These are phyloP conservation scores for Phlebopus sp. DNA, from an alignment of 1,284 basidiomycete species.

Conservation along the genomic window DNA sequence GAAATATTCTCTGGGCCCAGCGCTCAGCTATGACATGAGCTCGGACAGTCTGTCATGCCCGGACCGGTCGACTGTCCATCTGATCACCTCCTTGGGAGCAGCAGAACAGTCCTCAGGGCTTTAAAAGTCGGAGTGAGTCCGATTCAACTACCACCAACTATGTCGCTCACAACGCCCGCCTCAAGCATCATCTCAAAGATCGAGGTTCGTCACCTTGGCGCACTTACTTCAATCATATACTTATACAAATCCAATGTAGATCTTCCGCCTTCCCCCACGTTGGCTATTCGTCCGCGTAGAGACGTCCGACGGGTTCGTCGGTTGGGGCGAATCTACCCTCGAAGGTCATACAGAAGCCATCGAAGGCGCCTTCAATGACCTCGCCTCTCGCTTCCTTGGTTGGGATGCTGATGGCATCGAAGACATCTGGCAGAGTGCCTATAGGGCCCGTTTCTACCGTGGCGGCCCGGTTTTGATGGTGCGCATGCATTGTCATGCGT, in stretches of 20 bases:
- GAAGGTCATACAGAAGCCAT: slow-evolving; percentile 77
- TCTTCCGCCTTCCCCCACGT: slow-evolving; percentile 69
- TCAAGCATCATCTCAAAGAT: slow-evolving; percentile 21
- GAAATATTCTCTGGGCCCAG: too few species aligned
- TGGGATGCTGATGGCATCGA: slow-evolving; percentile 70
- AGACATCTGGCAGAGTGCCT: slow-evolving; percentile 68
- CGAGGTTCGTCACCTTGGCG: slow-evolving; percentile 11
- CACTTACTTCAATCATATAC: too few species aligned
- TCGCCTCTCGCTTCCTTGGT: slow-evolving; percentile 61
- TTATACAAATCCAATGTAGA: slow-evolving; percentile 27
- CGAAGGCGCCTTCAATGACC: slow-evolving; percentile 66
- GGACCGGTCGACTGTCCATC: slow-evolving; percentile 4
- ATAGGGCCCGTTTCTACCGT: slow-evolving; percentile 68
- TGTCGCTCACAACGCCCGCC: slow-evolving; percentile 18
- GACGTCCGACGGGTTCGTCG: slow-evolving; percentile 64
- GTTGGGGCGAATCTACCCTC: slow-evolving; percentile 68
- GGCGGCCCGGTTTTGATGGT: slow-evolving; percentile 76
- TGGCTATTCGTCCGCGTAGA: slow-evolving; percentile 79
- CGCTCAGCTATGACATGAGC: too few species aligned
- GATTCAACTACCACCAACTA: not conserved
- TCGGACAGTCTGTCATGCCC: not conserved
- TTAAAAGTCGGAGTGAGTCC: not conserved
- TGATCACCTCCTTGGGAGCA: not conserved
- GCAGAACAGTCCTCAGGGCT: not conserved
- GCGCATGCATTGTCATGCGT: not conserved